A percentile compares a stretch with the other conserved stretches of the same genome.
Evolutionary conservation across 352 stramenopile species (phyloP).

Genomic region (Globisporangium yorkense): DNA sequence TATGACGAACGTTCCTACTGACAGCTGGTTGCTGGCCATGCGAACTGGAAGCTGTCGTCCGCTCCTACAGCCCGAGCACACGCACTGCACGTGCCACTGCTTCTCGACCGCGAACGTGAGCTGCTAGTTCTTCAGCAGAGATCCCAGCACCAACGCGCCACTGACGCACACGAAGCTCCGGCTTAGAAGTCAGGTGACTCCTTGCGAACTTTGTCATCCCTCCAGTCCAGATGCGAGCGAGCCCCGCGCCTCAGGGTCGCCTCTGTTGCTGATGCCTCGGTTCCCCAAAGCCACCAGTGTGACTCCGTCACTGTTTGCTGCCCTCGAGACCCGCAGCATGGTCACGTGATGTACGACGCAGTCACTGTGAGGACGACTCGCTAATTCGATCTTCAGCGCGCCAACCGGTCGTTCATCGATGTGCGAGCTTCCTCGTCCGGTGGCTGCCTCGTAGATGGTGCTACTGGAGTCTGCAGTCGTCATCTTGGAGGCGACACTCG

Average conservation of each 20-base stretch:
- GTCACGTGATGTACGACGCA: too few species aligned
- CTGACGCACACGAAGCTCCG: background rate
- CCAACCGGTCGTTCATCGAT: too few species aligned
- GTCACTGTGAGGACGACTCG: too few species aligned
- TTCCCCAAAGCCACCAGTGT: too few species aligned
- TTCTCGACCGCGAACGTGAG: conserved; percentile 17
- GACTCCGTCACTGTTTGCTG: background rate
- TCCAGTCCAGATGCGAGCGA: background rate
- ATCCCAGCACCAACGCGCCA: background rate
- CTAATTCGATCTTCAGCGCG: too few species aligned
- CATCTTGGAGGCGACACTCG: conserved; percentile 19
- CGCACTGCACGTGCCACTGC: conserved; percentile 8
- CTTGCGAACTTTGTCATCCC: background rate
- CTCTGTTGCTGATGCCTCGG: too few species aligned
- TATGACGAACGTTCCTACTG: too few species aligned
- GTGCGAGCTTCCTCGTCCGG: too few species aligned
- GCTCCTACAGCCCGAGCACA: conserved; percentile 1
- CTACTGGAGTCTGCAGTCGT: background rate
- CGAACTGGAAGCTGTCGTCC: conserved; percentile 22
- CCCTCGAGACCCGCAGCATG: too few species aligned
- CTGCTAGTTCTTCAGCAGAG: background rate
- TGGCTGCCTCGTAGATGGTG: background rate
- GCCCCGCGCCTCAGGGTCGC: too few species aligned
- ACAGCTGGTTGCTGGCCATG: conserved; percentile 5
- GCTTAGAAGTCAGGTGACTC: too few species aligned